These are phyloP conservation scores for Rhizopus arrhizus DNA, from an alignment of 371 early-diverging fungal genomes.

Conservation along the genomic window DNA sequence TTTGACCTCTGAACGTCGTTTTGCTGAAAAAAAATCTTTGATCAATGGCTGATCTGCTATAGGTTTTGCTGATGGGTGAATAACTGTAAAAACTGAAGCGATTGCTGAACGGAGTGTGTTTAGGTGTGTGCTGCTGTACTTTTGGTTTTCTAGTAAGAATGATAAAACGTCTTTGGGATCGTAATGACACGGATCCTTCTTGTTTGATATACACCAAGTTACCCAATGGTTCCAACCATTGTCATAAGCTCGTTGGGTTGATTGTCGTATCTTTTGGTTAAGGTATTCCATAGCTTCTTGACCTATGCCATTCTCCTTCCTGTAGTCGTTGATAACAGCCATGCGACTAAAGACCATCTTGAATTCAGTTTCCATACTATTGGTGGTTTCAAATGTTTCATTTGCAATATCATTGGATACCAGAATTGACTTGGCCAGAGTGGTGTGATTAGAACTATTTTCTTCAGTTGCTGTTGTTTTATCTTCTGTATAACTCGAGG, in stretches of 20 bases:
- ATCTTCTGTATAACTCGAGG: constrained; percentile 27
- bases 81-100: constrained; percentile 10
- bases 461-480: constrained; percentile 6
- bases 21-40: constrained; percentile 7
- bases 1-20: neutral
- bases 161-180: neutral
- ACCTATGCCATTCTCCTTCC: constrained; percentile 7
- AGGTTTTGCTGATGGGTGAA: neutral
- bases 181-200: neutral
- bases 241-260: constrained; percentile 1
- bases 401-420: constrained; percentile 18
- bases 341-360: constrained; percentile 17
- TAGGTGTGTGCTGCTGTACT: neutral
- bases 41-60: constrained; percentile 7
- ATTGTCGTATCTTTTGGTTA: neutral
- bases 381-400: neutral
- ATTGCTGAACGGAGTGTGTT: constrained; percentile 13
- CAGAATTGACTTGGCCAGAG: constrained; percentile 26
- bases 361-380: constrained; percentile 5
- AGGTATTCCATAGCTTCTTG: neutral
- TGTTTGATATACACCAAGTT: no score
- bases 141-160: neutral
- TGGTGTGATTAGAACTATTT: constrained; percentile 22
- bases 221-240: neutral
- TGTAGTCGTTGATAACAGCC: constrained; percentile 16